Evolutionary conservation across 2,329 filamentous ascomycete genomes (phyloP).

Genomic region (Reticulascus tulasneorum): DNA sequence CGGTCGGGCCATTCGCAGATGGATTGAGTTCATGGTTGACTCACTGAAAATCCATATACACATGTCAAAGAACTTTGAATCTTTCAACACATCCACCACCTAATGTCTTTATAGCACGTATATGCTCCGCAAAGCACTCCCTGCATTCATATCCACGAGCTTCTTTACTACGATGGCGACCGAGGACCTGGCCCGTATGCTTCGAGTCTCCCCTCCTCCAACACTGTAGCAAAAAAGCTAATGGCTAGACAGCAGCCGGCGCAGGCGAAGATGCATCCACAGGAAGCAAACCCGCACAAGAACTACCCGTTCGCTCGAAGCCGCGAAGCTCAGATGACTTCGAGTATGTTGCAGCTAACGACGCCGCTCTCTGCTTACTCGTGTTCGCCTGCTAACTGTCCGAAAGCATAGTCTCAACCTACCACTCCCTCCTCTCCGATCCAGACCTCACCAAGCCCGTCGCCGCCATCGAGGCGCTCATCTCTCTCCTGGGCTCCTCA

Average conservation of each 20-base stretch:
- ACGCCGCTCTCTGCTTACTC: too few relatives aligned
- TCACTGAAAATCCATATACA: too few relatives aligned
- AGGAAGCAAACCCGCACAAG: too few relatives aligned
- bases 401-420: constrained; percentile 53
- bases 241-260: constrained; percentile 3
- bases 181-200: constrained; percentile 9
- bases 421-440: constrained; percentile 58
- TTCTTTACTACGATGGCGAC: constrained; percentile 12
- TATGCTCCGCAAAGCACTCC: too few relatives aligned
- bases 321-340: constrained; percentile 22
- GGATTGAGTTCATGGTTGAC: too few relatives aligned
- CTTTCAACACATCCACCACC: background rate
- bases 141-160: too few relatives aligned
- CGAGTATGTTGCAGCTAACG: constrained; percentile 29
- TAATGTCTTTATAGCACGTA: too few relatives aligned
- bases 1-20: too few relatives aligned
- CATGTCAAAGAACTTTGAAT: too few relatives aligned
- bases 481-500: constrained; percentile 76
- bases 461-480: constrained; percentile 87
- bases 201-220: background rate
- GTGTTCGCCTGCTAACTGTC: background rate
- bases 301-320: constrained; percentile 20
- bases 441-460: constrained; percentile 91
- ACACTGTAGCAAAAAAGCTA: background rate
- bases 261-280: constrained; percentile 3